Evolutionary conservation across 208 protist genomes (phyloP).

Genomic region (Acanthamoeba lenticulata): DNA sequence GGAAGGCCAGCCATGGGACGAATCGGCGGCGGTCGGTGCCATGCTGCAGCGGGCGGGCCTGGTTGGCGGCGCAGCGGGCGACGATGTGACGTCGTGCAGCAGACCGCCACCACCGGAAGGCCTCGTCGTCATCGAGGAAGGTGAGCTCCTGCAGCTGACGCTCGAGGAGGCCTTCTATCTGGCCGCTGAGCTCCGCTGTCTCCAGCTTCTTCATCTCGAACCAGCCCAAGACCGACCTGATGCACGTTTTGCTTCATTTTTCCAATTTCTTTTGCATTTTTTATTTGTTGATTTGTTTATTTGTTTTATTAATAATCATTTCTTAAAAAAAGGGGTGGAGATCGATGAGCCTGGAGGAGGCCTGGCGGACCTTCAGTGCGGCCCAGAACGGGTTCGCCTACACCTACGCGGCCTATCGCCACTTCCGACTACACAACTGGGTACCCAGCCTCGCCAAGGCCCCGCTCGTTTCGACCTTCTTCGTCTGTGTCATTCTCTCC

Average conservation of each 20-base stretch:
- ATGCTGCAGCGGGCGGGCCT: neutral
- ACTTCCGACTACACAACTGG: neutral
- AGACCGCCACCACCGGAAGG: neutral
- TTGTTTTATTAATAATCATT: too few species aligned
- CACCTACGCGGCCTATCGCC: constrained; percentile 1
- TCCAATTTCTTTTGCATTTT: too few species aligned
- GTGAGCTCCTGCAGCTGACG: constrained; percentile 13
- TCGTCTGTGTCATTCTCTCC: neutral
- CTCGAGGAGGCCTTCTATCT: constrained; percentile 47
- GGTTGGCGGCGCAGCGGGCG: neutral
- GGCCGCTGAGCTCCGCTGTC: neutral
- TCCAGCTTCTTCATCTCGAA: neutral
- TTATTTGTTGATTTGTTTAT: too few species aligned
- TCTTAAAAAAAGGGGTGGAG: neutral
- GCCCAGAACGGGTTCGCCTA: neutral
- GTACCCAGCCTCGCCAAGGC: neutral
- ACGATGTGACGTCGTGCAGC: neutral
- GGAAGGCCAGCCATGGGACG: neutral
- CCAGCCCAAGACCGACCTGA: neutral
- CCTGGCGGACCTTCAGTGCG: neutral
- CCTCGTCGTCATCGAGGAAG: neutral
- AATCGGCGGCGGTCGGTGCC: neutral
- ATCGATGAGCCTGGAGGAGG: neutral
- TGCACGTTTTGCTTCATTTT: too few species aligned
- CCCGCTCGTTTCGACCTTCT: neutral